Conservation (phyloP, 2,329 filamentous ascomycete species). For the Microthyrium microscopicum region DNA sequence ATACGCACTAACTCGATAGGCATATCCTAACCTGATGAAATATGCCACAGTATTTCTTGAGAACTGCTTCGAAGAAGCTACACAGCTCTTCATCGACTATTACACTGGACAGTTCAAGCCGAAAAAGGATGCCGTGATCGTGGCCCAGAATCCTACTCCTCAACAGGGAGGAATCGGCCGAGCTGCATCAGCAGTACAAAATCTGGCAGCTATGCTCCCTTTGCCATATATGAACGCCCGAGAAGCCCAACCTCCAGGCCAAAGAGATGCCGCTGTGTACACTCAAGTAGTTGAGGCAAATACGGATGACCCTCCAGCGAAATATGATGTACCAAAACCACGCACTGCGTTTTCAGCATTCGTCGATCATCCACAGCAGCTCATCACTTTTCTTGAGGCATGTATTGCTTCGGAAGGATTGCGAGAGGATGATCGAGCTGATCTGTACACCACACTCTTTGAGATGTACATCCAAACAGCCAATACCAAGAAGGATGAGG, state of each 20-base stretch:
- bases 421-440: constrained; percentile 58
- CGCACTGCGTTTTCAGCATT: constrained; percentile 90
- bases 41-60: constrained; percentile 84
- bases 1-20: constrained; percentile 27
- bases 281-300: constrained; percentile 34
- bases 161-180: constrained; percentile 26
- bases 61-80: constrained; percentile 67
- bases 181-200: constrained; percentile 62
- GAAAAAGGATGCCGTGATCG: constrained; percentile 43
- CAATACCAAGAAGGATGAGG: constrained; percentile 50
- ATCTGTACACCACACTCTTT: constrained; percentile 87
- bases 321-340: constrained; percentile 68
- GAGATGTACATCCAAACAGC: constrained; percentile 96
- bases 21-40: constrained; percentile 82
- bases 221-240: constrained; percentile 68
- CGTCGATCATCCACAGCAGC: constrained; percentile 82
- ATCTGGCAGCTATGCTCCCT: constrained; percentile 66
- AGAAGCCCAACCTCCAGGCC: constrained; percentile 29
- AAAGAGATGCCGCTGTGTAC: constrained; percentile 19
- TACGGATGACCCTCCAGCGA: constrained; percentile 32
- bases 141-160: constrained; percentile 27
- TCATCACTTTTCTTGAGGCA: constrained; percentile 82
- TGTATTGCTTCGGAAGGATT: constrained; percentile 57
- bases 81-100: constrained; percentile 81
- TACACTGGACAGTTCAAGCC: constrained; percentile 76